These are phyloP conservation scores for Candida sanyiensis DNA, from an alignment of 805 yeast genomes.

Conservation along the genomic window DNA sequence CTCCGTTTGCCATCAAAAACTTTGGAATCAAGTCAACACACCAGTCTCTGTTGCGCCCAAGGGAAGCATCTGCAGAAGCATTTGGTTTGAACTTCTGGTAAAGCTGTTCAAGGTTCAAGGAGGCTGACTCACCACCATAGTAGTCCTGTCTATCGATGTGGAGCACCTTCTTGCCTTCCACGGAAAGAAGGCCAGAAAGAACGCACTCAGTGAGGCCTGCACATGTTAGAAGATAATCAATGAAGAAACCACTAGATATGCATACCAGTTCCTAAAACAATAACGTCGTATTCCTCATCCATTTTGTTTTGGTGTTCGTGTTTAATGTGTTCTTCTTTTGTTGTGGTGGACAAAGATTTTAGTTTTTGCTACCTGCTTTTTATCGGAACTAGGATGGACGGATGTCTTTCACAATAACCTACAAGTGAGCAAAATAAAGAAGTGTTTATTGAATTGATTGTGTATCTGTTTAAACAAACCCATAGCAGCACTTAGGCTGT, in stretches of 20 bases:
- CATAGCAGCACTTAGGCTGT: too few relatives aligned
- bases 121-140: slow-evolving; percentile 90
- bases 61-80: slow-evolving; percentile 56
- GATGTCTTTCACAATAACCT: too few relatives aligned
- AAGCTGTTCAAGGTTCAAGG: slow-evolving; percentile 65
- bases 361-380: background rate
- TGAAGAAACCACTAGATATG: background rate
- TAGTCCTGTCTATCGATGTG: slow-evolving; percentile 96
- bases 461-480: too few relatives aligned
- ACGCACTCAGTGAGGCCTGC: slow-evolving; percentile 95
- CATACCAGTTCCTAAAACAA: slow-evolving; percentile 55
- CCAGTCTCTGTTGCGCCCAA: slow-evolving; percentile 96
- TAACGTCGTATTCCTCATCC: slow-evolving; percentile 97
- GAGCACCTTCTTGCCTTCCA: slow-evolving; percentile 96
- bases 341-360: background rate
- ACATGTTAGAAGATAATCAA: slow-evolving; percentile 4
- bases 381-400: too few relatives aligned
- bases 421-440: too few relatives aligned
- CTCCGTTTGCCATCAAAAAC: slow-evolving; percentile 96
- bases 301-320: slow-evolving; percentile 32
- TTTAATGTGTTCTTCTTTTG: background rate
- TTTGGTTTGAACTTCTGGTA: slow-evolving; percentile 82
- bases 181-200: slow-evolving; percentile 86
- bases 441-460: too few relatives aligned
- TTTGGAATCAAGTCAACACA: slow-evolving; percentile 96